These are phyloP conservation scores for Naganishia cerealis DNA, from an alignment of 1,284 basidiomycete genomes.

Conservation along the genomic window DNA sequence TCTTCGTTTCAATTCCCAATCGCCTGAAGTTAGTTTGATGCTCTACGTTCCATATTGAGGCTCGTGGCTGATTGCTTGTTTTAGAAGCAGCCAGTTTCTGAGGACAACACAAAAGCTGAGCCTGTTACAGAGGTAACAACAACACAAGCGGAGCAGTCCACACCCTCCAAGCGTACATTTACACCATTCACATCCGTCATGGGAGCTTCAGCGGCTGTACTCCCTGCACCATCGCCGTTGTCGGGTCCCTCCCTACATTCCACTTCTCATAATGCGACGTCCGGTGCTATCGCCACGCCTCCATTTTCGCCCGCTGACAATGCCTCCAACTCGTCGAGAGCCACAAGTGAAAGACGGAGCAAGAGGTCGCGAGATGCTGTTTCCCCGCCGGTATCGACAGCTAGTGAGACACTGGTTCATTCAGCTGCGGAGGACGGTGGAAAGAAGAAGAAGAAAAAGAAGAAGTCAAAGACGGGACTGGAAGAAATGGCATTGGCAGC, in stretches of 20 bases:
- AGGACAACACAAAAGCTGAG: not conserved
- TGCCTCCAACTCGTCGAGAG: not conserved
- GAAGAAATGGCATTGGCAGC: not conserved
- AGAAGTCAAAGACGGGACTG: not conserved
- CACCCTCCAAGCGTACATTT: not conserved
- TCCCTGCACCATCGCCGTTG: conserved; percentile 9
- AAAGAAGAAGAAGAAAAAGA: conserved; percentile 7
- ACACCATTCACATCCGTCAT: conserved; percentile 19
- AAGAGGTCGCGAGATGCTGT: conserved; percentile 2
- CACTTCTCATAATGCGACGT: not conserved
- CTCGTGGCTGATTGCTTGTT: not conserved
- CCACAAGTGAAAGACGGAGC: not conserved
- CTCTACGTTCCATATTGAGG: not conserved
- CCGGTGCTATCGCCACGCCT: not conserved
- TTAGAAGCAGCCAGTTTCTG: not conserved
- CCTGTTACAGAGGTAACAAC: not conserved
- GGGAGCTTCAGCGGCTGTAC: not conserved
- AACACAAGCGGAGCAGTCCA: not conserved
- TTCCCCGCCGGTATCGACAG: conserved; percentile 18
- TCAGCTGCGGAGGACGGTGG: conserved; percentile 11
- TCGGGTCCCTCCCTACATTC: not conserved
- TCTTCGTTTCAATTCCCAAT: conserved; percentile 9
- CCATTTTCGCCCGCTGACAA: not conserved
- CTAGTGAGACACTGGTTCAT: conserved; percentile 2
- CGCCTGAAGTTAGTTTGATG: conserved; percentile 12